Evolutionary conservation across 176 grass and related monocot species (phyloP), one percentile per base, ranked within the genome.

Genomic region (Rhynchospora tenuis): DNA sequence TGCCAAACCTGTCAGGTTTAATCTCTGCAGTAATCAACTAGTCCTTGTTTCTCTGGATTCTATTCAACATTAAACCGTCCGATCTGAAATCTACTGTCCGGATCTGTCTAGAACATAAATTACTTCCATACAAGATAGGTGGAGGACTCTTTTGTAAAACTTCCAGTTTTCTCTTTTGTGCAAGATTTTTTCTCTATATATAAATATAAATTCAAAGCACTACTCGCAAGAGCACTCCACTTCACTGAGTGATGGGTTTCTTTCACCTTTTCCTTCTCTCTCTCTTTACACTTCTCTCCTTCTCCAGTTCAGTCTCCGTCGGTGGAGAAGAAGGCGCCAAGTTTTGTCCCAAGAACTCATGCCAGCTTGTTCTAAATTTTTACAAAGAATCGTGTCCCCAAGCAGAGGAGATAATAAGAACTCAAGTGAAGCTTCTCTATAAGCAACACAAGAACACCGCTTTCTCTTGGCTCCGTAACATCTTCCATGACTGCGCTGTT

Each of bases 381-480:
- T 88, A 83, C 86, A 79, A 84, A 52, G 86, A 84, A 76, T 88
- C 81, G 2, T 88, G 80, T 81, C 81, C 70, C 26, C 81, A 88
- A 61, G 81, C 81, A 67, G 86, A 88, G 81, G 81, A 79, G 60
- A 69, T 88, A 7, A 84, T 88, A 23, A 88, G 28, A 19, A 26
- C 78, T 48, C 86, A 88, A 29, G 86, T 88, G 29, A 84, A 88
- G 81, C 71, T 84, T 61, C 86, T 88, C 45, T 84, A 84, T 81
- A 88, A 79, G 72, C 72, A 50, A 46, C 86, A 88, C 71, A 88
- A 88, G 81, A 88, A 88, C 86, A 88, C 86, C 16, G 86, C 86
- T 56, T 88, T 88, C 86, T 88, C 81, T 54, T 88, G 86, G 86
- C 81, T 88, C 60, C 74, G 86, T 51, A 88, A 88, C 81, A 88